phyloP scores from a whole-genome alignment of 1,284 basidiomycete species.

The Moesziomyces antarcticus region DNA sequence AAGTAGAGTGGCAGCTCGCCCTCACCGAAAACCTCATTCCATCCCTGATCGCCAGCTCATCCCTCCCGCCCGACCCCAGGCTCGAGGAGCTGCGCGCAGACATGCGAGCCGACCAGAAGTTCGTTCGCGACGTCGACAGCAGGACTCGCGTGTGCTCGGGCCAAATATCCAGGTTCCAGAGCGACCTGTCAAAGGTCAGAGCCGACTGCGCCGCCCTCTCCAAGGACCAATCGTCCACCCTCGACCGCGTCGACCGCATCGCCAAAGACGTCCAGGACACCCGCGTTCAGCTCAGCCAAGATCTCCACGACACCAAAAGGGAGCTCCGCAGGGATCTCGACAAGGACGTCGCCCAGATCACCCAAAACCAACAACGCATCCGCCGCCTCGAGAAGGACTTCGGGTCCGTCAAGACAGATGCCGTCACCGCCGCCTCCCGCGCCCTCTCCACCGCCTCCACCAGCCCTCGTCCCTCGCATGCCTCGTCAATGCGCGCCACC shows the following conservation, averaged over 20 bases:
- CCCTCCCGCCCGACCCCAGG: conserved; percentile 8
- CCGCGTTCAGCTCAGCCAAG: neutral
- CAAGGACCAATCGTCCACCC: conserved; percentile 1
- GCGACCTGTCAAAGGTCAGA: conserved; percentile 14
- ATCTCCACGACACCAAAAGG: conserved; percentile 1
- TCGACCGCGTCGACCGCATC: no score
- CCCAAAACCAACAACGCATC: conserved; percentile 14
- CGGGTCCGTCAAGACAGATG: neutral
- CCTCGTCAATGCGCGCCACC: neutral
- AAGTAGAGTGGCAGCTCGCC: conserved; percentile 11
- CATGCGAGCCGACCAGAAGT: conserved; percentile 1
- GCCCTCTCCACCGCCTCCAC: conserved; percentile 10
- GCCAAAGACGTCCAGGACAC: no score
- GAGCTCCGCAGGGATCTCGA: conserved; percentile 20
- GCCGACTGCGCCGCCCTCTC: conserved; percentile 6
- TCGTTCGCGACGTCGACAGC: conserved; percentile 2
- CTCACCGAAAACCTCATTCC: conserved; percentile 2
- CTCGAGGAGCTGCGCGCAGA: conserved; percentile 11
- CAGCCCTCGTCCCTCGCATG: conserved; percentile 1
- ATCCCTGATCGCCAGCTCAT: neutral
- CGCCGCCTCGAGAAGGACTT: conserved; percentile 5
- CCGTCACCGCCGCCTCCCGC: neutral
- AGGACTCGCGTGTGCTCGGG: neutral
- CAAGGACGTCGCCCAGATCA: conserved; percentile 31
- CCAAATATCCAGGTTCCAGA: conserved; percentile 8